phyloP scores from a whole-genome alignment of 179 eudicot species.

The Spergularia azorica region DNA sequence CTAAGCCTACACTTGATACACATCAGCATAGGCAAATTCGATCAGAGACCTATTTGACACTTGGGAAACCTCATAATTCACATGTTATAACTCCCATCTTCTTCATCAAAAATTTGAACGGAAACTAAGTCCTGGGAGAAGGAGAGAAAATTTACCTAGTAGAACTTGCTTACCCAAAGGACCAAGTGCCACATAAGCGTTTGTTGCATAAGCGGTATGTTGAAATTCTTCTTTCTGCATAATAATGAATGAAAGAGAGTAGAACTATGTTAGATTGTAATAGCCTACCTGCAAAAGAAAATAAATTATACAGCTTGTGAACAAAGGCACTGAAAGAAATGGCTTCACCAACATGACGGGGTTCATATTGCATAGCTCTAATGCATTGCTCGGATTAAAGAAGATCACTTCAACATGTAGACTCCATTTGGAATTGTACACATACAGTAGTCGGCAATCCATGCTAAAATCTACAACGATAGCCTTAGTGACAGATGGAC shows the following conservation, averaged over 20 bases:
- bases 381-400: not conserved
- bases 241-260: not conserved
- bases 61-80: not conserved
- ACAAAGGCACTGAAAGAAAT: too few relatives aligned
- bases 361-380: too few relatives aligned
- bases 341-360: not conserved
- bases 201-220: slow-evolving; percentile 94
- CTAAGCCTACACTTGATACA: not conserved
- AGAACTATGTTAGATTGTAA: slow-evolving; percentile 2
- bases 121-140: not conserved
- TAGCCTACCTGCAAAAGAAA: not conserved
- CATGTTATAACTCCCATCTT: slow-evolving; percentile 6
- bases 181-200: slow-evolving; percentile 84
- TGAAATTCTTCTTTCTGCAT: slow-evolving; percentile 96
- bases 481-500: too few relatives aligned
- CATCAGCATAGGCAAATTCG: not conserved
- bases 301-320: not conserved
- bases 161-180: slow-evolving; percentile 74
- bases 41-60: not conserved
- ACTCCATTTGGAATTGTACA: not conserved
- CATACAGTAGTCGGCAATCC: not conserved
- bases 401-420: not conserved
- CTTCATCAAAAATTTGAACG: not conserved
- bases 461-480: too few relatives aligned
- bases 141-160: slow-evolving; percentile 52